Percentiles rank a stretch among this genome's conserved stretches.
Conservation (phyloP, 1,284 basidiomycete species). For the Inonotus obliquus region DNA sequence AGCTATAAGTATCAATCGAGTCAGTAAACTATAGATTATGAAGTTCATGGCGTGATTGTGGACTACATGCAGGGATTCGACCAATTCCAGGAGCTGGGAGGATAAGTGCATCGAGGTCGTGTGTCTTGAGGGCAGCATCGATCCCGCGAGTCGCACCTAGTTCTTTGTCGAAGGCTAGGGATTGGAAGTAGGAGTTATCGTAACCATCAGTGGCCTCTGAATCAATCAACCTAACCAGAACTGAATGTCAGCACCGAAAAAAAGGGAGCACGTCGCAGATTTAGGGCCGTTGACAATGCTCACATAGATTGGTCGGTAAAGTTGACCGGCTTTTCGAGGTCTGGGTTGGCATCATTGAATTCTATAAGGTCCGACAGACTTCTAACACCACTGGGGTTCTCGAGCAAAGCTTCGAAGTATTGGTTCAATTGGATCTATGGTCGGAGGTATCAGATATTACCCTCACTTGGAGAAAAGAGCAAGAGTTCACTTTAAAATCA, state of each 20-base stretch:
- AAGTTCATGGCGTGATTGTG: background rate
- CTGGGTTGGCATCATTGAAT: slow-evolving; percentile 47
- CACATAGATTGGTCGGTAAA: slow-evolving; percentile 45
- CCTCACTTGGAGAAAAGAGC: background rate
- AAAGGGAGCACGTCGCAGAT: too few relatives aligned
- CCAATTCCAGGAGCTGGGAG: slow-evolving; percentile 49
- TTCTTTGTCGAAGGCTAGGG: slow-evolving; percentile 47
- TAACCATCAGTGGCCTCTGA: slow-evolving; percentile 44
- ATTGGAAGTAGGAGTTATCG: slow-evolving; percentile 43
- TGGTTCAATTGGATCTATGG: slow-evolving; percentile 45
- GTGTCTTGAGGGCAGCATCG: slow-evolving; percentile 46
- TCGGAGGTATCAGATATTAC: background rate
- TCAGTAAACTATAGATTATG: slow-evolving; percentile 7
- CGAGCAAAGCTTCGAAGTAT: slow-evolving; percentile 39
- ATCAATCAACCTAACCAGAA: slow-evolving; percentile 37
- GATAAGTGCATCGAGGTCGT: slow-evolving; percentile 54
- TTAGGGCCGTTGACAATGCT: background rate
- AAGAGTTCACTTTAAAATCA: slow-evolving; percentile 49
- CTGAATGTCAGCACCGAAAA: too few relatives aligned
- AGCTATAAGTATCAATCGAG: slow-evolving; percentile 28
- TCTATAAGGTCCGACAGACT: slow-evolving; percentile 51
- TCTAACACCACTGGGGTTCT: slow-evolving; percentile 49
- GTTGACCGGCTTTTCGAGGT: slow-evolving; percentile 44
- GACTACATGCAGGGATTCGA: slow-evolving; percentile 39
- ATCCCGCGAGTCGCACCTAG: slow-evolving; percentile 53